phyloP scores from a whole-genome alignment of 2,329 filamentous ascomycete genomes.

The Aphanoascus verrucosus region DNA sequence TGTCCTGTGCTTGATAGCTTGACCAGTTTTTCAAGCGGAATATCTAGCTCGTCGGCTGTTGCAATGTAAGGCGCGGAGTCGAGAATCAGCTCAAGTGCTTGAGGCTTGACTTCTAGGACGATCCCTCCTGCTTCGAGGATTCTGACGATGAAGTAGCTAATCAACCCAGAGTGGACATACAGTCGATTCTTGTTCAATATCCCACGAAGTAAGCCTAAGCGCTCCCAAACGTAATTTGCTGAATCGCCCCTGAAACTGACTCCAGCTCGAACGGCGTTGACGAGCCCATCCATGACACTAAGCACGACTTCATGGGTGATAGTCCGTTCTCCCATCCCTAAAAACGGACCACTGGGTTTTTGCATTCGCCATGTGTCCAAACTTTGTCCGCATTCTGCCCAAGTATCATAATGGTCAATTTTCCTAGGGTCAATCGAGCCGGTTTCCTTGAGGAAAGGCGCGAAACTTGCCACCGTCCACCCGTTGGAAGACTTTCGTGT shows the following conservation, averaged over 20 bases:
- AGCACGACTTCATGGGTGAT: conserved; percentile 50
- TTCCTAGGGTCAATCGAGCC: conserved; percentile 26
- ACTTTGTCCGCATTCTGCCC: conserved; percentile 25
- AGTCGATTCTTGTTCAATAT: conserved; percentile 20
- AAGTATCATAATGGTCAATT: conserved; percentile 28
- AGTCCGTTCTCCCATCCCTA: conserved; percentile 37
- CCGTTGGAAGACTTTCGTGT: conserved; percentile 22
- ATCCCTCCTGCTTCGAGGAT: conserved; percentile 42
- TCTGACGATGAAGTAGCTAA: conserved; percentile 38
- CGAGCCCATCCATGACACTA: conserved; percentile 44
- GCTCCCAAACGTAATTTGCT: conserved; percentile 28
- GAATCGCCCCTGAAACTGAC: conserved; percentile 25
- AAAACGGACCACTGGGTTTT: conserved; percentile 23
- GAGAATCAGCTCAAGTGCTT: conserved; percentile 33
- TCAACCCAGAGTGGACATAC: conserved; percentile 22
- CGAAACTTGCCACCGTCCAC: conserved; percentile 38
- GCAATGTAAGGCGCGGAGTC: conserved; percentile 17
- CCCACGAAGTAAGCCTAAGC: conserved; percentile 30
- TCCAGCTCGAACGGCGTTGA: conserved; percentile 37
- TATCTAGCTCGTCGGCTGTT: not conserved
- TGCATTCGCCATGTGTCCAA: conserved; percentile 11
- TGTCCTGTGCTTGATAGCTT: not conserved
- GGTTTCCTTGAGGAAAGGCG: conserved; percentile 21
- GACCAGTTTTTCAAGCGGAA: not conserved
- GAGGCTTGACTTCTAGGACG: conserved; percentile 36